Conservation (phyloP, 73 alveolate species). For the Tetrahymena thermophila region DNA sequence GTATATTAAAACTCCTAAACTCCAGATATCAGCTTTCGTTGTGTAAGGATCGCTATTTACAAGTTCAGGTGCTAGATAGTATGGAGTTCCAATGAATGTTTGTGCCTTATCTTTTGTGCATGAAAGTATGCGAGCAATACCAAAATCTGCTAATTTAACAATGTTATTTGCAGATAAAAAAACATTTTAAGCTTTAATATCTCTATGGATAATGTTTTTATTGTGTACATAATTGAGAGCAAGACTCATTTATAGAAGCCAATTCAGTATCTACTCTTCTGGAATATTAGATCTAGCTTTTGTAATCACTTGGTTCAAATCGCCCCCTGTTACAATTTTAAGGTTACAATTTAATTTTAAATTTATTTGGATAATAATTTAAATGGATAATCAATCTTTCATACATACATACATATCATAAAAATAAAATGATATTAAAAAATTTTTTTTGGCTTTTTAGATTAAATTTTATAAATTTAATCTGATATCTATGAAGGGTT, state of each 20-base stretch:
- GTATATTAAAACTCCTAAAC: constrained; percentile 45
- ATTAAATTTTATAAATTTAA: no score
- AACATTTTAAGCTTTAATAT: not conserved
- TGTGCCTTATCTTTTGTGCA: not conserved
- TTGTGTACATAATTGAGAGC: not conserved
- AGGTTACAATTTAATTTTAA: not conserved
- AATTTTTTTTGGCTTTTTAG: not conserved
- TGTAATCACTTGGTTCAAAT: not conserved
- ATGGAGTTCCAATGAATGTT: constrained; percentile 74
- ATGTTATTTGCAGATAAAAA: not conserved
- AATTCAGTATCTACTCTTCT: not conserved
- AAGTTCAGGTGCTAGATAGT: constrained; percentile 77
- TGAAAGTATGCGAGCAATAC: not conserved
- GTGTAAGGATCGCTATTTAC: constrained; percentile 44
- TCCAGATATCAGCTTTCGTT: constrained; percentile 63
- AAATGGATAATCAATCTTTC: not conserved
- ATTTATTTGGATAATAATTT: not conserved
- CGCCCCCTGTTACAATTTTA: not conserved
- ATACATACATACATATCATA: not conserved
- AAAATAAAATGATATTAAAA: no score
- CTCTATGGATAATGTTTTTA: not conserved
- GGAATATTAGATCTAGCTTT: not conserved
- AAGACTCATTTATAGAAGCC: not conserved
- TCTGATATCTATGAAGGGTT: not conserved
- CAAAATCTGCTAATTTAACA: not conserved